Percentiles rank a stretch among this genome's conserved stretches.
phyloP scores from a whole-genome alignment of 2,329 filamentous ascomycete species.

The Harringtonia lauricola region DNA sequence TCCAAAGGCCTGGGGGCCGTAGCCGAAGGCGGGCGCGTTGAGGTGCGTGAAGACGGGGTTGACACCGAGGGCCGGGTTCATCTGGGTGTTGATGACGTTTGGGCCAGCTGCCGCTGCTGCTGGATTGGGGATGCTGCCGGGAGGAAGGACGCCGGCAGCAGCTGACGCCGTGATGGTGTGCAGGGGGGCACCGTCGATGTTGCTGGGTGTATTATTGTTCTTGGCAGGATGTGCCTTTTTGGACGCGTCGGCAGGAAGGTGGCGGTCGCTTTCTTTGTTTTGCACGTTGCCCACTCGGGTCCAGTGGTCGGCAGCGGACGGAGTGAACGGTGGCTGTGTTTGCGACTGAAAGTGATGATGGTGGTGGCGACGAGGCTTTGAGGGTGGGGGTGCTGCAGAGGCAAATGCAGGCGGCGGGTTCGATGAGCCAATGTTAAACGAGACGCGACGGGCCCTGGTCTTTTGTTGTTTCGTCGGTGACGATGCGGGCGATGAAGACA shows the following conservation, averaged over 20 bases:
- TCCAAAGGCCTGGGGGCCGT: conserved; percentile 1
- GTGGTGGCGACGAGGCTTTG: not conserved
- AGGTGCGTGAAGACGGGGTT: conserved; percentile 12
- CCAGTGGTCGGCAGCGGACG: conserved; percentile 1
- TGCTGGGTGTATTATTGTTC: not conserved
- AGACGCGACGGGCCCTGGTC: conserved; percentile 5
- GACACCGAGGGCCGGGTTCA: conserved; percentile 9
- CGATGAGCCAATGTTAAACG: conserved; percentile 4
- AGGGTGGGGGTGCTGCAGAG: not conserved
- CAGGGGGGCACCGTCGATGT: not conserved
- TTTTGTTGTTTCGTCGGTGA: not conserved
- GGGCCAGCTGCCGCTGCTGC: not conserved
- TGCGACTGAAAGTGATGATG: not conserved
- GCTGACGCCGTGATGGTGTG: conserved; percentile 6
- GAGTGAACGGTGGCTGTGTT: not conserved
- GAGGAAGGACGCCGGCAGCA: conserved; percentile 1
- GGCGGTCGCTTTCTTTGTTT: not conserved
- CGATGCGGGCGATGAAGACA: conserved; percentile 4
- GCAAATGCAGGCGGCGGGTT: not conserved
- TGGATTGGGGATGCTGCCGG: no score
- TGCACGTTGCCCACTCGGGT: conserved; percentile 4
- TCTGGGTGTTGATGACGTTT: conserved; percentile 1
- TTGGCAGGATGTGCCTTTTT: not conserved
- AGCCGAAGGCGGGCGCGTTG: not conserved
- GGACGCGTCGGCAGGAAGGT: not conserved